Conservation (phyloP, 2,329 filamentous ascomycete genomes). For the Aspergillus viridinutans region DNA sequence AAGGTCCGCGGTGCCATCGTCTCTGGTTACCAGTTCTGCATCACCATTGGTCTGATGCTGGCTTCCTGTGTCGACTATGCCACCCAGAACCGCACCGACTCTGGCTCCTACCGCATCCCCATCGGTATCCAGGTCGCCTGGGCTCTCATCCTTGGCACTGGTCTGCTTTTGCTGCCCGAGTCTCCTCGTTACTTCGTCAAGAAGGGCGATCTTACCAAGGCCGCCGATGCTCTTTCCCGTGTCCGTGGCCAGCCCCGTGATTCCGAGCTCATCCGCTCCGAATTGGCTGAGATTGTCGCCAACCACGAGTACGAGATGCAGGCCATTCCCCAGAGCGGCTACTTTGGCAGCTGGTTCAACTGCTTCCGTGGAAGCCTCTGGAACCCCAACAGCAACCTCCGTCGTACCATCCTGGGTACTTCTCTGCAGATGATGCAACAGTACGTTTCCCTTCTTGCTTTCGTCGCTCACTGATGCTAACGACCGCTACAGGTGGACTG, state of each 20-base stretch:
- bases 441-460: constrained; percentile 26
- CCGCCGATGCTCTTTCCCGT: constrained; percentile 58
- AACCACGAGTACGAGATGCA: constrained; percentile 81
- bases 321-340: constrained; percentile 61
- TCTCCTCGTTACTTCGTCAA: constrained; percentile 84
- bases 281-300: constrained; percentile 80
- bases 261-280: constrained; percentile 70
- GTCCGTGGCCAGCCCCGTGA: constrained; percentile 71
- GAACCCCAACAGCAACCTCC: constrained; percentile 53
- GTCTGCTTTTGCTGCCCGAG: constrained; percentile 74
- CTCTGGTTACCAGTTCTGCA: constrained; percentile 79
- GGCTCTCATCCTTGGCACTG: constrained; percentile 68
- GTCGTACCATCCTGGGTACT: constrained; percentile 66
- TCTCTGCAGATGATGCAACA: constrained; percentile 79
- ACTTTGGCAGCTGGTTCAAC: constrained; percentile 64
- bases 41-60: constrained; percentile 73
- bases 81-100: constrained; percentile 59
- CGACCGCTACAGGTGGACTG: constrained; percentile 51
- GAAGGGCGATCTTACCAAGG: constrained; percentile 64
- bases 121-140: constrained; percentile 77
- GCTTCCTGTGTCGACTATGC: constrained; percentile 71
- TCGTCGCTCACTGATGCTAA: not conserved
- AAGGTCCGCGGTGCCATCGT: constrained; percentile 76
- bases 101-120: constrained; percentile 72
- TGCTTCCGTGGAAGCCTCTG: constrained; percentile 57